A percentile compares a stretch with the other conserved stretches of the same genome.
phyloP scores from a whole-genome alignment of 192 early-diverging fungal species.

The Geranomyces michiganensis region DNA sequence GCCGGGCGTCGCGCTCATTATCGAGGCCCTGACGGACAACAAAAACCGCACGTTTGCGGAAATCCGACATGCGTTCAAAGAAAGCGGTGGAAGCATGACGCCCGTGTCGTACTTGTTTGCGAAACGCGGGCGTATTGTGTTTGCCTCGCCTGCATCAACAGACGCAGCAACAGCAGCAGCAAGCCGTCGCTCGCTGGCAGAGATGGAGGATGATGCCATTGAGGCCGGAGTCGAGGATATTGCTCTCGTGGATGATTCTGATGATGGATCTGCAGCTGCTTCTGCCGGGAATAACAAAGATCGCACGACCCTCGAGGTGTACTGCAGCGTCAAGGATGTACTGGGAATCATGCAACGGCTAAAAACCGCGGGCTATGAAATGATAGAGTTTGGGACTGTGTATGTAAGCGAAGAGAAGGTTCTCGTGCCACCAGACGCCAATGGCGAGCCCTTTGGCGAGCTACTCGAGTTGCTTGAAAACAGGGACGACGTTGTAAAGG shows the following conservation, averaged over 20 bases:
- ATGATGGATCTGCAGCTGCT: too few species aligned
- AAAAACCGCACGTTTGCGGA: slow-evolving; percentile 62
- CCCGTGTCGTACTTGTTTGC: slow-evolving; percentile 72
- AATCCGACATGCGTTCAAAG: slow-evolving; percentile 60
- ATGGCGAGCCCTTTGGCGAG: slow-evolving; percentile 48
- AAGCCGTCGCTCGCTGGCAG: slow-evolving; percentile 13
- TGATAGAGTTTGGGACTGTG: slow-evolving; percentile 58
- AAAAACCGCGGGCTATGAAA: slow-evolving; percentile 51
- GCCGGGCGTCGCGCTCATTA: slow-evolving; percentile 62
- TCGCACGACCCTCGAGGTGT: slow-evolving; percentile 52
- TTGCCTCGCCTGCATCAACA: slow-evolving; percentile 43
- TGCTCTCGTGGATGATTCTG: slow-evolving; percentile 25
- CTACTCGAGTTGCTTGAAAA: slow-evolving; percentile 61
- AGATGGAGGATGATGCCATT: slow-evolving; percentile 58
- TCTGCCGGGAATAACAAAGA: too few species aligned
- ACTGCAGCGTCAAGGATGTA: slow-evolving; percentile 57
- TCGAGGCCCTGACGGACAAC: slow-evolving; percentile 68
- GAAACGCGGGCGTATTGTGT: slow-evolving; percentile 63
- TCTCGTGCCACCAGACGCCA: slow-evolving; percentile 47
- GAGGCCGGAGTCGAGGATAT: slow-evolving; percentile 69
- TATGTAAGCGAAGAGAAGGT: slow-evolving; percentile 58
- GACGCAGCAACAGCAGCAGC: slow-evolving; percentile 12
- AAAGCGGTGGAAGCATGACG: slow-evolving; percentile 61
- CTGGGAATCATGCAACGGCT: slow-evolving; percentile 51
- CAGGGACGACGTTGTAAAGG: slow-evolving; percentile 66